phyloP scores from a whole-genome alignment of 305 asterid species.

The Rubia peregrina region DNA sequence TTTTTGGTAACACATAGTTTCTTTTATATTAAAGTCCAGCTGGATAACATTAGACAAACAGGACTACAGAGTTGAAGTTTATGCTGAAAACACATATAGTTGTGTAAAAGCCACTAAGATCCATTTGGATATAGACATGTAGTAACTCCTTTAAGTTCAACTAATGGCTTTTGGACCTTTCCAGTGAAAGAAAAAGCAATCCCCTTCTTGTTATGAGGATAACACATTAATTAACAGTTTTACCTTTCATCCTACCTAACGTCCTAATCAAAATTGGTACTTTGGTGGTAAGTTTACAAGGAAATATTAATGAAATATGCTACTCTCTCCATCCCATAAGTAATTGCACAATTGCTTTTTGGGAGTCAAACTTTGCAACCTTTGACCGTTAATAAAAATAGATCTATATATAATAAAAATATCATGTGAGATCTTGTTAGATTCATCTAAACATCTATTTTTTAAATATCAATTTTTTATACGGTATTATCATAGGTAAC shows the following conservation, averaged over 20 bases:
- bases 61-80: background rate
- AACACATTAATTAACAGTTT: background rate
- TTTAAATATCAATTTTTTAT: too few species aligned
- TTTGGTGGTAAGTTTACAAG: background rate
- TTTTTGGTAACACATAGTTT: background rate
- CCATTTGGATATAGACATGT: background rate
- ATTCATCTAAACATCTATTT: too few species aligned
- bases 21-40: background rate
- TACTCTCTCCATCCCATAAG: too few species aligned
- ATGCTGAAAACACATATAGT: background rate
- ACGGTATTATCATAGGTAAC: too few species aligned
- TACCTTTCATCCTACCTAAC: background rate
- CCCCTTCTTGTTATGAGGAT: background rate
- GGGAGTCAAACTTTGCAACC: too few species aligned
- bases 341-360: too few species aligned
- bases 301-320: background rate
- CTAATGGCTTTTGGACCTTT: background rate
- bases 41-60: background rate
- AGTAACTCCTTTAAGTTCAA: background rate
- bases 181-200: background rate
- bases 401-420: too few species aligned
- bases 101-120: background rate
- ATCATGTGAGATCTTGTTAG: too few species aligned
- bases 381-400: too few species aligned
- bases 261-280: background rate